Conservation (phyloP, 148 eudicot species). For the Cornus kousa region DNA sequence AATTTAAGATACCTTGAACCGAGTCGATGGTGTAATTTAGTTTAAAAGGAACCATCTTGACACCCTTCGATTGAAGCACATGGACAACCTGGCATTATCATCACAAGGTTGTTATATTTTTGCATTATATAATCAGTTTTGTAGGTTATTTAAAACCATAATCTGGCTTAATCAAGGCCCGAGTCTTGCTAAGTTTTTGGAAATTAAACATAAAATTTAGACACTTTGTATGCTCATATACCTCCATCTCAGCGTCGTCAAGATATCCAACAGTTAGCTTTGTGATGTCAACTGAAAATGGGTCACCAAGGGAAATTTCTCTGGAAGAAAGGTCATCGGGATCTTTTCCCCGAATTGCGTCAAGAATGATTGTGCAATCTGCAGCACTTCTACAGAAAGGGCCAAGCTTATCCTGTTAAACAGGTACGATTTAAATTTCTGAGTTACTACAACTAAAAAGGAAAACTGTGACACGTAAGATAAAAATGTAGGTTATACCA, state of each 20-base stretch:
- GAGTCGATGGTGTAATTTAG: conserved; percentile 77
- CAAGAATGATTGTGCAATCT: conserved; percentile 72
- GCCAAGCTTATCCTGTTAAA: conserved; percentile 83
- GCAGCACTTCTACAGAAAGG: conserved; percentile 88
- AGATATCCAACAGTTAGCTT: conserved; percentile 86
- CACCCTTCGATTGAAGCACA: conserved; percentile 78
- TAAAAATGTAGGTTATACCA: conserved; percentile 39
- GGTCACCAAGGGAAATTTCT: conserved; percentile 60
- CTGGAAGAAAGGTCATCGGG: conserved; percentile 80
- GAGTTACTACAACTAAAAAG: not conserved
- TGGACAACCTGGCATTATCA: conserved; percentile 54
- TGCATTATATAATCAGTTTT: not conserved
- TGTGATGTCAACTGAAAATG: conserved; percentile 72
- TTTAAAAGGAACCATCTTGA: conserved; percentile 77
- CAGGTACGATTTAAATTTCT: not conserved
- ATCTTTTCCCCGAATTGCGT: conserved; percentile 76
- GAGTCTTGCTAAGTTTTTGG: not conserved
- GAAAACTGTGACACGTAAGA: not conserved
- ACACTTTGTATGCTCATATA: conserved; percentile 13
- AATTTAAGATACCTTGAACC: conserved; percentile 78
- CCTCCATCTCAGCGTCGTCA: conserved; percentile 90
- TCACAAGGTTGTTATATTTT: not conserved
- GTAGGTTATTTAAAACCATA: not conserved
- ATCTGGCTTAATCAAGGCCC: not conserved
- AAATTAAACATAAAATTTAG: too few relatives aligned